Evolutionary conservation across 2,329 filamentous ascomycete genomes (phyloP).

Genomic region (Talaromyces sp.): DNA sequence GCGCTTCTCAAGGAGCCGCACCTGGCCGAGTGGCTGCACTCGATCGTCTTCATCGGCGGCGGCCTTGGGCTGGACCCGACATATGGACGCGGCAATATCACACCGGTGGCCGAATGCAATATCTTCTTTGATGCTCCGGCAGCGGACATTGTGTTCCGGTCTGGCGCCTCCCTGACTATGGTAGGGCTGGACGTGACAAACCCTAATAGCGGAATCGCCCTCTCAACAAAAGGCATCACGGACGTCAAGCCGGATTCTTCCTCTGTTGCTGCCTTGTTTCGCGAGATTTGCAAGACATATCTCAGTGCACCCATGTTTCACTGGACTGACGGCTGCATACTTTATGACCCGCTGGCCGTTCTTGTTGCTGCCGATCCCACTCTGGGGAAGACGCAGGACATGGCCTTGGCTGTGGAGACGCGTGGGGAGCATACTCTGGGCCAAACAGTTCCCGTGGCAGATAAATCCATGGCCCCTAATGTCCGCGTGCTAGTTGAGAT

Average conservation of each 20-base stretch:
- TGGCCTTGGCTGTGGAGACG: not conserved
- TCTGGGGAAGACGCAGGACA: not conserved
- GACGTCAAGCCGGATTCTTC: not conserved
- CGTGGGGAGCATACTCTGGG: not conserved
- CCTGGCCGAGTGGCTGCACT: not conserved
- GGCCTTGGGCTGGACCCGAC: not conserved
- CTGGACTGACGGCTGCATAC: not conserved
- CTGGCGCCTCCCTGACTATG: not conserved
- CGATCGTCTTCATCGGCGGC: not conserved
- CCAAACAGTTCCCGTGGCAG: not conserved
- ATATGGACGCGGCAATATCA: not conserved
- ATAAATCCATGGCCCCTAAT: not conserved
- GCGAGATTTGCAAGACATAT: not conserved
- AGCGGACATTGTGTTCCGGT: not conserved
- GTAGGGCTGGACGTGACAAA: constrained; percentile 1
- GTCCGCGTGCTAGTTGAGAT: not conserved
- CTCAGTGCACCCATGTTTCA: not conserved
- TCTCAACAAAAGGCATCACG: not conserved
- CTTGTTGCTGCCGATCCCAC: not conserved
- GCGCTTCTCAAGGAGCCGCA: not conserved
- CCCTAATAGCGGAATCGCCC: not conserved
- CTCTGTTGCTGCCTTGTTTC: not conserved
- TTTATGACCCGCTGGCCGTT: not conserved
- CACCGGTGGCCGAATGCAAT: not conserved
- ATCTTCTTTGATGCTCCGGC: not conserved